phyloP scores from a whole-genome alignment of 768 basidiomycete genomes.

The Lentinula lateritia region DNA sequence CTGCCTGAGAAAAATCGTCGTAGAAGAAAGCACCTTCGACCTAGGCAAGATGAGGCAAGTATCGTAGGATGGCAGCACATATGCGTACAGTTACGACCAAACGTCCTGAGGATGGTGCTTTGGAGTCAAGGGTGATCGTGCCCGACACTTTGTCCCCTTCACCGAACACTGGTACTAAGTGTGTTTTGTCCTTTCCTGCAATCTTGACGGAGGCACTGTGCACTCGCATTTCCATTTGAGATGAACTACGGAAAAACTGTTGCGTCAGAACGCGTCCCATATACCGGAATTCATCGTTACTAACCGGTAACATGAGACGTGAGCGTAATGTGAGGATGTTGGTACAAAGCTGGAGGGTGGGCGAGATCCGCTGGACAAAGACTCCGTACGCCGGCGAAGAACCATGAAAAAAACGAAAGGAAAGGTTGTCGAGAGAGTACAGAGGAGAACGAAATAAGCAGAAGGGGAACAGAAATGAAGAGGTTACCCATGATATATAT shows the following conservation, averaged over 20 bases:
- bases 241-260: constrained; percentile 29
- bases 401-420: constrained; percentile 14
- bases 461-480: neutral
- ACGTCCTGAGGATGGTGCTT: constrained; percentile 46
- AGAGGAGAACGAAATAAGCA: neutral
- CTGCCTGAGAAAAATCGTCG: constrained; percentile 20
- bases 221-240: constrained; percentile 55
- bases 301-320: constrained; percentile 48
- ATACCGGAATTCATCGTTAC: constrained; percentile 8
- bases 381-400: constrained; percentile 25
- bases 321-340: constrained; percentile 29
- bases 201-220: constrained; percentile 57
- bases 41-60: constrained; percentile 24
- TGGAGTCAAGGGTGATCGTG: constrained; percentile 51
- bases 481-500: neutral
- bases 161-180: constrained; percentile 50
- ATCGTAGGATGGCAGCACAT: neutral
- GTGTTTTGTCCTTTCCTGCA: constrained; percentile 24
- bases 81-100: constrained; percentile 48
- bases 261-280: neutral
- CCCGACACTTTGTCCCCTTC: constrained; percentile 58
- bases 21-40: constrained; percentile 60
- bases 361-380: constrained; percentile 15
- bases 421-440: neutral
- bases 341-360: constrained; percentile 30